These are phyloP conservation scores for Rhodotorula sp. DNA, from an alignment of 1,284 basidiomycete genomes.

Conservation along the genomic window DNA sequence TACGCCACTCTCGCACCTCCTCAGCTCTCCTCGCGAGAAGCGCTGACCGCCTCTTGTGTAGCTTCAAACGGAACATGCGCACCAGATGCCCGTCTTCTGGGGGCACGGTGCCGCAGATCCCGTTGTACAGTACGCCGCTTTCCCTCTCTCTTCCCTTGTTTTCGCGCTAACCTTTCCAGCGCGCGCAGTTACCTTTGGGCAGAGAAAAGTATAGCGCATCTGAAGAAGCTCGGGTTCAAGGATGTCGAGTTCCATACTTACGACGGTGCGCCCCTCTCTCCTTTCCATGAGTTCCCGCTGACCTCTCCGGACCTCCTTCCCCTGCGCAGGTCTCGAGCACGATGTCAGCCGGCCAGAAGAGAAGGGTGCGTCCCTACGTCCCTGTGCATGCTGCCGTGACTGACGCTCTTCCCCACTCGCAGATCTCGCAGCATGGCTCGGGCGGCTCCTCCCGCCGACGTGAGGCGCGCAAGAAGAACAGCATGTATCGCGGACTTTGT, in stretches of 20 bases:
- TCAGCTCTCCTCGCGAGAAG: no score
- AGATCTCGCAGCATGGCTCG: neutral
- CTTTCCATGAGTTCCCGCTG: neutral
- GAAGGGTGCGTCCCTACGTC: neutral
- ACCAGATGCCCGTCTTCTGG: conserved; percentile 3
- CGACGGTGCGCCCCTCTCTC: neutral
- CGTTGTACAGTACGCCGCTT: neutral
- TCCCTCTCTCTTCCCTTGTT: no score
- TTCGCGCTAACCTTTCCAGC: no score
- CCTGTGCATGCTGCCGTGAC: neutral
- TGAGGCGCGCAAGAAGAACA: neutral
- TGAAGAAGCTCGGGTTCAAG: neutral
- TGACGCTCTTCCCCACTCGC: neutral
- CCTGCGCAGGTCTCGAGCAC: neutral
- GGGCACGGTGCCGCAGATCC: neutral
- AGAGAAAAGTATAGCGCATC: neutral
- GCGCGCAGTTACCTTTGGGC: neutral
- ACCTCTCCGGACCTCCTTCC: neutral
- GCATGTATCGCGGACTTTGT: no score
- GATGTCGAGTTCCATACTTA: neutral
- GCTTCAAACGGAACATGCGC: neutral
- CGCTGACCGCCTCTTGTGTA: neutral
- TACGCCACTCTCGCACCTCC: neutral
- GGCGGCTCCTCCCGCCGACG: neutral
- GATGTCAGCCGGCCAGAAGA: neutral